phyloP scores from a whole-genome alignment of 495 filamentous ascomycete species.

The Extremus antarcticus region DNA sequence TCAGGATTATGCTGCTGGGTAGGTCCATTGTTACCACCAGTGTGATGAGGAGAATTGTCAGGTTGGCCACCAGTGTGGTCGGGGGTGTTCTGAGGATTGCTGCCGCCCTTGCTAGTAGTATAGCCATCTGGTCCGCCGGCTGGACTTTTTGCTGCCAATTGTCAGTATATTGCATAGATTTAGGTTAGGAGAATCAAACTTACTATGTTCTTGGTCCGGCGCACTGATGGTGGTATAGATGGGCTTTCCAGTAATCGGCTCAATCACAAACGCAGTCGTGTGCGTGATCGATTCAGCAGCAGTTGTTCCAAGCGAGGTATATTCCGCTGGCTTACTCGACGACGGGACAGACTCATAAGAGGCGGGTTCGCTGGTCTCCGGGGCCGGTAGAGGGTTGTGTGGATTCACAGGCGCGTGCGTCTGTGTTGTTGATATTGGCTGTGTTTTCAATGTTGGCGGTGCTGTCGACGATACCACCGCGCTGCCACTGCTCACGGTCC shows the following conservation, averaged over 20 bases:
- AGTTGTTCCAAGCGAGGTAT: neutral
- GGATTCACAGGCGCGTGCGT: neutral
- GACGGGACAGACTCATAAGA: no score
- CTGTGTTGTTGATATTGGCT: neutral
- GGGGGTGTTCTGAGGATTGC: neutral
- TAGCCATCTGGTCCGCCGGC: neutral
- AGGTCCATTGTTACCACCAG: neutral
- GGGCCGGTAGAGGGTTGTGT: neutral
- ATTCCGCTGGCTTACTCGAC: neutral
- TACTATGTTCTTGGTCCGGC: neutral
- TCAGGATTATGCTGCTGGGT: neutral
- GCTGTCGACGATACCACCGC: neutral
- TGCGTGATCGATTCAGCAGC: no score
- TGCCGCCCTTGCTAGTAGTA: neutral
- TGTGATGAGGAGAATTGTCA: neutral
- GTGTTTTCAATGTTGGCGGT: neutral
- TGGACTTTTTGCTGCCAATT: neutral
- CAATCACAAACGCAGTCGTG: neutral
- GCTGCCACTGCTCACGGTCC: no score
- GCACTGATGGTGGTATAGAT: neutral
- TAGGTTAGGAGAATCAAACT: neutral
- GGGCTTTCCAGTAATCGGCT: neutral
- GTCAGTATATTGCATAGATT: neutral
- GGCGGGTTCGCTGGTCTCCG: no score
- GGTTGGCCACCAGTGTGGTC: neutral